These are phyloP conservation scores for Ochetophila trinervis DNA, from an alignment of 306 rosid genomes.

Conservation along the genomic window DNA sequence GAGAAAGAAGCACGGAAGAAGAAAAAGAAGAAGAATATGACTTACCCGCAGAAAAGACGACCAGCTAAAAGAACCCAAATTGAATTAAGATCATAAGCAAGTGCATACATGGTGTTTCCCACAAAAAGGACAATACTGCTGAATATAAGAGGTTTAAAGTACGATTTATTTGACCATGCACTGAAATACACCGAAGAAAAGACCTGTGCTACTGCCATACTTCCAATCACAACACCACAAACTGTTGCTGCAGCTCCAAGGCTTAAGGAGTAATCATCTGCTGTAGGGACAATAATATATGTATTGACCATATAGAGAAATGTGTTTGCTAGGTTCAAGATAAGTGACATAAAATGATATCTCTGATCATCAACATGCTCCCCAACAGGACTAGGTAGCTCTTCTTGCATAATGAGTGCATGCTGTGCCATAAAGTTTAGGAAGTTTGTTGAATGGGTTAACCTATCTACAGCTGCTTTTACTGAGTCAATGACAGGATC, in stretches of 20 bases:
- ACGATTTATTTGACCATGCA: constrained; percentile 97
- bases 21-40: constrained; percentile 29
- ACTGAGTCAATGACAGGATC: constrained; percentile 83
- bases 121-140: constrained; percentile 78
- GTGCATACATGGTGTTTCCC: constrained; percentile 81
- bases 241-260: constrained; percentile 99
- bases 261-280: constrained; percentile 93
- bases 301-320: constrained; percentile 98
- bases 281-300: constrained; percentile 96
- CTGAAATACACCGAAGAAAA: constrained; percentile 97
- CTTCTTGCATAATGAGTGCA: constrained; percentile 95
- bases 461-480: constrained; percentile 86
- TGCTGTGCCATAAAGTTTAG: constrained; percentile 92
- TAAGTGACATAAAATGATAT: constrained; percentile 84
- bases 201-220: constrained; percentile 99
- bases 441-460: constrained; percentile 87
- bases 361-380: constrained; percentile 63
- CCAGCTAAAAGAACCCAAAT: constrained; percentile 91
- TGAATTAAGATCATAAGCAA: constrained; percentile 80
- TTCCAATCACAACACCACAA: constrained; percentile 94
- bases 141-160: constrained; percentile 91
- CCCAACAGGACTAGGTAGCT: constrained; percentile 65
- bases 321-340: constrained; percentile 87
- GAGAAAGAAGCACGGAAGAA: not conserved
- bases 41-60: constrained; percentile 96